Percentiles rank a stretch among this genome's conserved stretches.
phyloP scores from a whole-genome alignment of 2,329 filamentous ascomycete species.

The Saccharata proteae region DNA sequence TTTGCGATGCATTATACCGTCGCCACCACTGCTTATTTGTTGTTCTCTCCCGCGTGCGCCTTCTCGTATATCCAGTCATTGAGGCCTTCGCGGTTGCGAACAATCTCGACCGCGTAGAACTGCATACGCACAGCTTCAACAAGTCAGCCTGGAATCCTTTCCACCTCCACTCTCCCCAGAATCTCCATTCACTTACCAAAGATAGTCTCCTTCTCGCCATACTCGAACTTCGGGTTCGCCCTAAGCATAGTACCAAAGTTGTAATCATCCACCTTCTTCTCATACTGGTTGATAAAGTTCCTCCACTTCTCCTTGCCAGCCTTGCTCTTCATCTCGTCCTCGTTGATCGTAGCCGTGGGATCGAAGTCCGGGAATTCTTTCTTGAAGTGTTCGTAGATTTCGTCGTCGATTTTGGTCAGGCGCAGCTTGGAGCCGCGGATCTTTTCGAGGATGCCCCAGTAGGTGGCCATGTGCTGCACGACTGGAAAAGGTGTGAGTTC shows the following conservation, averaged over 20 bases:
- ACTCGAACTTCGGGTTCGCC: slow-evolving; percentile 65
- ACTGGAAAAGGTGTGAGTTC: no score
- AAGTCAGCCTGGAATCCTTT: not conserved
- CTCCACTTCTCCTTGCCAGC: slow-evolving; percentile 88
- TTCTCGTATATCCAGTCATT: slow-evolving; percentile 98
- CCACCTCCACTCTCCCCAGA: not conserved
- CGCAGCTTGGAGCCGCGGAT: slow-evolving; percentile 79
- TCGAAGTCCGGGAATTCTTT: slow-evolving; percentile 89
- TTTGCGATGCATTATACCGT: no score
- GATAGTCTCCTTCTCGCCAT: slow-evolving; percentile 79
- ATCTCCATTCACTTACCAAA: slow-evolving; percentile 51
- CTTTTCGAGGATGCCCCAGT: slow-evolving; percentile 91
- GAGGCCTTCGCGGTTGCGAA: slow-evolving; percentile 69
- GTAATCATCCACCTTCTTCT: slow-evolving; percentile 91
- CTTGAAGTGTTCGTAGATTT: slow-evolving; percentile 83
- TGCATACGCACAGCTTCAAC: slow-evolving; percentile 57
- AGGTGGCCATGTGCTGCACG: slow-evolving; percentile 92
- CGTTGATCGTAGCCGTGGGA: slow-evolving; percentile 64
- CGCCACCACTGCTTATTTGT: no score
- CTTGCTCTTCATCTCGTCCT: slow-evolving; percentile 98
- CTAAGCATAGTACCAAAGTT: slow-evolving; percentile 96
- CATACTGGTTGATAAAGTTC: slow-evolving; percentile 85
- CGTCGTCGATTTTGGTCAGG: slow-evolving; percentile 88
- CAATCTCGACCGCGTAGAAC: slow-evolving; percentile 69
- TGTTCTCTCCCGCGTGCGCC: slow-evolving; percentile 49